A percentile compares a stretch with the other conserved stretches of the same genome.
Conservation (phyloP, 805 yeast species). For the Komagataella phaffii region DNA sequence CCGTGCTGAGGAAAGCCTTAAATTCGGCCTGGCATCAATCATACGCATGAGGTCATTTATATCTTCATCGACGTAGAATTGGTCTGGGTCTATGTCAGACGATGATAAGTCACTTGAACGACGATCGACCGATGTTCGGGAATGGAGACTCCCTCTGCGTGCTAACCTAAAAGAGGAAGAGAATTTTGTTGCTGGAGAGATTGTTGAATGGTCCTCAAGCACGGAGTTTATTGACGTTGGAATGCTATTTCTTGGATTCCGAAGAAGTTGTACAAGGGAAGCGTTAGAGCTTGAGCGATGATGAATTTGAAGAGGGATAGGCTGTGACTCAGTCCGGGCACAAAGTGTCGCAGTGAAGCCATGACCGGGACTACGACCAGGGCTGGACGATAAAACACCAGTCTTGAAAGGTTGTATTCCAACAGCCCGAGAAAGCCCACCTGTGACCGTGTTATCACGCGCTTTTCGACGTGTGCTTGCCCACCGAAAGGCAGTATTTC, state of each 20-base stretch:
- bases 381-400: background rate
- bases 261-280: conserved; percentile 35
- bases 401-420: background rate
- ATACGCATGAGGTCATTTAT: conserved; percentile 19
- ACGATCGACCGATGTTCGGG: conserved; percentile 3
- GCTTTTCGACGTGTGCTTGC: conserved; percentile 9
- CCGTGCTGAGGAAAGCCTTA: conserved; percentile 13
- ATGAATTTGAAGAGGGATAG: conserved; percentile 4
- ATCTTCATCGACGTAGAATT: conserved; percentile 2
- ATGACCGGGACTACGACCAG: background rate
- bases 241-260: conserved; percentile 21
- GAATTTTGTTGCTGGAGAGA: background rate
- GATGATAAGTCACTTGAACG: conserved; percentile 2
- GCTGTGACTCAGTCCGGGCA: conserved; percentile 1
- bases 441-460: background rate
- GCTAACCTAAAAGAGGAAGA: conserved; percentile 1
- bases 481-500: conserved; percentile 39
- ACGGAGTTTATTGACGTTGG: conserved; percentile 32
- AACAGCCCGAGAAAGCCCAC: background rate
- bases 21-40: conserved; percentile 22
- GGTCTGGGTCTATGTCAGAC: background rate
- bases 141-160: conserved; percentile 1
- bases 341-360: background rate
- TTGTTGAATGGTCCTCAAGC: conserved; percentile 10
- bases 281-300: conserved; percentile 34